A percentile compares a stretch with the other conserved stretches of the same genome.
phyloP scores from a whole-genome alignment of 176 grass and related monocot genomes.

The Eragrostis curvula region DNA sequence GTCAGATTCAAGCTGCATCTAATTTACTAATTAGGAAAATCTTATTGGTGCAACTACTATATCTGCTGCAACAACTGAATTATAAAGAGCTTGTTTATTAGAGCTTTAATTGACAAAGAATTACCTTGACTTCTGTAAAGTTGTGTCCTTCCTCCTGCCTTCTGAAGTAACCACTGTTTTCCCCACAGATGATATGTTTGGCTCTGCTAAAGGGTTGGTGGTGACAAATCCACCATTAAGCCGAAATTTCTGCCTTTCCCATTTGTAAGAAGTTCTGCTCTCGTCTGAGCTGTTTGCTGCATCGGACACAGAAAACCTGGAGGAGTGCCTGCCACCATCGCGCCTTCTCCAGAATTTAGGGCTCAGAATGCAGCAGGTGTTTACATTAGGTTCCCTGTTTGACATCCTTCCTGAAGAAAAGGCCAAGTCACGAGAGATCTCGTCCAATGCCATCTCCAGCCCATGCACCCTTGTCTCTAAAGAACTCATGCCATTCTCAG shows the following conservation, averaged over 20 bases:
- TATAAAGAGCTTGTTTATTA: not conserved
- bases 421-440: conserved; percentile 83
- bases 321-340: conserved; percentile 48
- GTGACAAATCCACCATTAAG: conserved; percentile 76
- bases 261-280: conserved; percentile 63
- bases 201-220: conserved; percentile 91
- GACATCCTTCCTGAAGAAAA: conserved; percentile 70
- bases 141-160: conserved; percentile 53
- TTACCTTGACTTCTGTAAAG: conserved; percentile 66
- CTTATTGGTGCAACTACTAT: conserved; percentile 23
- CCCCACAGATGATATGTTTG: conserved; percentile 53
- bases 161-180: conserved; percentile 42
- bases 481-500: conserved; percentile 82
- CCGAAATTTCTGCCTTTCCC: conserved; percentile 74
- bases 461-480: conserved; percentile 89
- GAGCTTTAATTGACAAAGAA: conserved; percentile 9
- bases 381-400: conserved; percentile 66
- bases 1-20: conserved; percentile 3
- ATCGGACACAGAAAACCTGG: conserved; percentile 67
- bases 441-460: conserved; percentile 87
- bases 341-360: conserved; percentile 90
- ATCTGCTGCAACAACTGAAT: conserved; percentile 3
- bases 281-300: conserved; percentile 54
- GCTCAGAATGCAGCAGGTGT: conserved; percentile 86
- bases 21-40: conserved; percentile 21